phyloP scores from a whole-genome alignment of 78 protist species.

The Polysphondylium violaceum region DNA sequence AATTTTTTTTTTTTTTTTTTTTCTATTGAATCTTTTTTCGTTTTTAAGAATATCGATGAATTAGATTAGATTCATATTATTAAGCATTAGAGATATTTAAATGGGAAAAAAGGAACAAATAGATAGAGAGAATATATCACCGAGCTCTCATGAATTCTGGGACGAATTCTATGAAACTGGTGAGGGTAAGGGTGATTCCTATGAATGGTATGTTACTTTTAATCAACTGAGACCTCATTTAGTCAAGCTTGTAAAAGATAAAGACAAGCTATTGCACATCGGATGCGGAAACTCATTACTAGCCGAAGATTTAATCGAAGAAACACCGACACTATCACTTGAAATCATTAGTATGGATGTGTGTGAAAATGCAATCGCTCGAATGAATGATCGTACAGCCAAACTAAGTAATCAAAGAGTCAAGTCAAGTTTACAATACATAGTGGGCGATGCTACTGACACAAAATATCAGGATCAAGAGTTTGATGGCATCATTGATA shows the following conservation, averaged over 20 bases:
- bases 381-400: slow-evolving; percentile 29
- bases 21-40: no score
- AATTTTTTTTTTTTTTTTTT: neutral
- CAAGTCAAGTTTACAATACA: slow-evolving; percentile 11
- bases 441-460: slow-evolving; percentile 29
- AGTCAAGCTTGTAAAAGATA: neutral
- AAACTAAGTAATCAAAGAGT: slow-evolving; percentile 15
- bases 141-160: slow-evolving; percentile 54
- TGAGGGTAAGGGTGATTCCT: slow-evolving; percentile 42
- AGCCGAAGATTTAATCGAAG: slow-evolving; percentile 60
- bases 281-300: slow-evolving; percentile 72
- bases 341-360: slow-evolving; percentile 44
- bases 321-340: neutral
- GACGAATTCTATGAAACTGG: slow-evolving; percentile 65
- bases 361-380: slow-evolving; percentile 51
- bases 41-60: neutral
- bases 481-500: slow-evolving; percentile 45
- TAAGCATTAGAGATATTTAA: neutral
- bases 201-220: slow-evolving; percentile 63
- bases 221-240: slow-evolving; percentile 10
- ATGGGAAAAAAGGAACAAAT: slow-evolving; percentile 23
- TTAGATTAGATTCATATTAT: neutral
- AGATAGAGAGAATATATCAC: slow-evolving; percentile 23
- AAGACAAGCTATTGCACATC: slow-evolving; percentile 34
- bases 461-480: neutral